Evolutionary conservation across 495 filamentous ascomycete species (phyloP), one percentile per base, ranked within the genome.

Genomic region (Aspergillus biplanus): DNA sequence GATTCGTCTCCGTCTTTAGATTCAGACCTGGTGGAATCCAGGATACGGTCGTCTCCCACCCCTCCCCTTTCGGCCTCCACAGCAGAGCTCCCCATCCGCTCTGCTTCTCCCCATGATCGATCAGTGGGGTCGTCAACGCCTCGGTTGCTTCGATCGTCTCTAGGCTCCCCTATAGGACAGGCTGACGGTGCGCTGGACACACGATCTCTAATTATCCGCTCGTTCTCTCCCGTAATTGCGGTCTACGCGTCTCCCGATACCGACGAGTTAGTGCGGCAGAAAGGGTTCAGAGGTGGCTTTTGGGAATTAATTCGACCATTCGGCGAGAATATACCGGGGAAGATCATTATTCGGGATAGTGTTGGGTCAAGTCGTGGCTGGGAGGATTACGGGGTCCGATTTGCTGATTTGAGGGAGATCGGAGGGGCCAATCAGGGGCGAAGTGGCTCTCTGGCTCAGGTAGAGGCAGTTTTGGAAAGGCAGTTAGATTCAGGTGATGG

Each of bases 341-440:
- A 93, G 72, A 90, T 99, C 35, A 90, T 90, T 16, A 88, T 99
- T 44, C 82, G 96, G 58, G 96, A 99, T 73, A 97, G 92, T 66
- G 82, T 89, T 61, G 94, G 95, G 9, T 85, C 86, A 37, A 92
- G 93, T 67, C 85, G 83, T 65, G 86, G 85, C 34, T 96, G 89
- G 81, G 95, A 97, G 33, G 92, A 98, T 71, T 99, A 91, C 76
- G 89, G 91, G 3, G 83, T 98, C 54, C 89, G 90, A 48, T 97
- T 99, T 73, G 86, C 89, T 5, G 81, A 86, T 53, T 83, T 79
- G 54, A 73, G 73, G 58, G 71, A 67, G 18, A 65, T 71, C 35
- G 67, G 57, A 52, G 64, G 61, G 50, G 37, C 47, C 13, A 70
- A 65, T 34, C 54, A 71, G 34, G 66, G 56, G 46, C 67, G 63